Conservation (phyloP, 495 filamentous ascomycete genomes). For the Aspergillus conjunctus region DNA sequence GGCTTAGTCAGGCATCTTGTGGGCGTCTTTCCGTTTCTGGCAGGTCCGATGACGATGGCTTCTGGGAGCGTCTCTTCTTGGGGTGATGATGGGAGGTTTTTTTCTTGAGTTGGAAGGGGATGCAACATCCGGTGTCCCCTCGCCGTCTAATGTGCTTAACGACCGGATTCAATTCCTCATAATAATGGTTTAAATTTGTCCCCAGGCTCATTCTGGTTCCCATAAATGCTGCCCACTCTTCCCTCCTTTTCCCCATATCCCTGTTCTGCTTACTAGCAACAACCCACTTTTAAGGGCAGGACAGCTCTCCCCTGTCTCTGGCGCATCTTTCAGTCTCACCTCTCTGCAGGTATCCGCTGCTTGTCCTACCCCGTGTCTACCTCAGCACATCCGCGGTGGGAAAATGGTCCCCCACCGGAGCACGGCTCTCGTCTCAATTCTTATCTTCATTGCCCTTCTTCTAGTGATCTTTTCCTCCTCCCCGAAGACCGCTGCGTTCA, state of each 20-base stretch:
- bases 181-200: background rate
- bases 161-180: background rate
- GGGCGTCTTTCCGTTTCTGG: too few species aligned
- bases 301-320: background rate
- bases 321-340: background rate
- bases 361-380: constrained; percentile 7
- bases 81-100: too few species aligned
- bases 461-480: constrained; percentile 50
- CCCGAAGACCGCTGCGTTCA: constrained; percentile 32
- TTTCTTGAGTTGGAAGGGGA: background rate
- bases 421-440: constrained; percentile 44
- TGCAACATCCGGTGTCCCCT: background rate
- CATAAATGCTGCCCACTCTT: too few species aligned
- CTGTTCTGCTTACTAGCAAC: too few species aligned
- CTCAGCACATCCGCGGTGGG: background rate
- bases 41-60: too few species aligned
- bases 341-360: constrained; percentile 12
- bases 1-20: too few species aligned
- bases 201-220: too few species aligned
- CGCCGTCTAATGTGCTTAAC: background rate
- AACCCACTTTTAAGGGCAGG: background rate
- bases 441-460: constrained; percentile 48
- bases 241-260: too few species aligned
- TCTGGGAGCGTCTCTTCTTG: too few species aligned
- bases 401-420: constrained; percentile 49